Conservation (phyloP, 2,329 filamentous ascomycete species). For the Talaromyces marneffei region DNA sequence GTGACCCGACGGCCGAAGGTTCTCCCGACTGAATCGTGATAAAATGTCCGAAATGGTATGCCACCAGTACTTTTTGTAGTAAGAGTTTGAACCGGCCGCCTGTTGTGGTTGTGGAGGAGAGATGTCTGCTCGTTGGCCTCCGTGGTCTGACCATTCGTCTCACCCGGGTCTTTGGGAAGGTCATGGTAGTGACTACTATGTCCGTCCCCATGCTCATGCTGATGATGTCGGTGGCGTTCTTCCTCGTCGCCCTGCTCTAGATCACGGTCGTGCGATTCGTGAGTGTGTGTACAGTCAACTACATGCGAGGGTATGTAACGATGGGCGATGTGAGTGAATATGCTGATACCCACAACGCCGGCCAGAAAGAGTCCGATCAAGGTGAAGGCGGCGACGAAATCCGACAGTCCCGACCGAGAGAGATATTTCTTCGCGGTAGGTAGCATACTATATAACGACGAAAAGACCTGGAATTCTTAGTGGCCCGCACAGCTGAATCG, state of each 20-base stretch:
- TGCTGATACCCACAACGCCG: conserved; percentile 43
- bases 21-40: conserved; percentile 30
- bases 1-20: conserved; percentile 40
- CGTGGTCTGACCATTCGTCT: conserved; percentile 9
- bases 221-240: conserved; percentile 20
- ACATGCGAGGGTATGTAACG: conserved; percentile 46
- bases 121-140: conserved; percentile 28
- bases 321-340: conserved; percentile 43
- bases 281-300: conserved; percentile 45
- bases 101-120: conserved; percentile 23
- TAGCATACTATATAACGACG: conserved; percentile 86
- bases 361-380: conserved; percentile 43
- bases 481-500: neutral
- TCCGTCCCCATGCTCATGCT: conserved; percentile 8
- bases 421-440: conserved; percentile 79
- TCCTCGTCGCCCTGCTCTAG: conserved; percentile 26
- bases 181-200: neutral
- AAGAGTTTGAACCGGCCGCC: conserved; percentile 14
- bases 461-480: conserved; percentile 63
- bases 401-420: conserved; percentile 58
- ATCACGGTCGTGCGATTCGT: conserved; percentile 33
- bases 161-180: conserved; percentile 11
- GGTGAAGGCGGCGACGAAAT: conserved; percentile 55
- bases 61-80: conserved; percentile 13
- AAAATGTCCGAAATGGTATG: conserved; percentile 17